Evolutionary conservation across 495 filamentous ascomycete species (phyloP).

Genomic region (Podospora conica): DNA sequence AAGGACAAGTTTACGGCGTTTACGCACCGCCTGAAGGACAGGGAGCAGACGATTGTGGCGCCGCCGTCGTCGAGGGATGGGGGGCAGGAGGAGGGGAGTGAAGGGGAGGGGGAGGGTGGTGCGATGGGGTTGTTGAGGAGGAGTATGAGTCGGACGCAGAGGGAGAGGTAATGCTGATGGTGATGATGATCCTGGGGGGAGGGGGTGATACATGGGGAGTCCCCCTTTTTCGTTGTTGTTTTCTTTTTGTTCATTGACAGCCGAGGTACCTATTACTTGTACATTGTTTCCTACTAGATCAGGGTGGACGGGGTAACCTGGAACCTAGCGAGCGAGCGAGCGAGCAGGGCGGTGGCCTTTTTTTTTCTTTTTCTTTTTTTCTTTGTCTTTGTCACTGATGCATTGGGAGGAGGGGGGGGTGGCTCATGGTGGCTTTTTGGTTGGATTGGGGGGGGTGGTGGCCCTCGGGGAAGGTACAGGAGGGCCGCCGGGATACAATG

Average conservation of each 20-base stretch:
- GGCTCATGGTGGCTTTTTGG: background rate
- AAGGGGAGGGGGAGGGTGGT: conserved; percentile 7
- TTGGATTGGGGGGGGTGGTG: background rate
- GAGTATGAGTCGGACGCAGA: conserved; percentile 14
- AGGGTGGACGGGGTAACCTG: background rate
- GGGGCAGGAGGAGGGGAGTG: conserved; percentile 2
- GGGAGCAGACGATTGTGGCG: conserved; percentile 20
- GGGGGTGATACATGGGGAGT: background rate
- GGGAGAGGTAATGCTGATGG: conserved; percentile 1
- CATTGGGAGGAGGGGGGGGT: background rate
- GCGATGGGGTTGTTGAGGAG: conserved; percentile 14
- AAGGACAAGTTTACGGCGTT: conserved; percentile 37
- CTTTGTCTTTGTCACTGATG: background rate
- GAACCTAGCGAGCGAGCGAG: background rate
- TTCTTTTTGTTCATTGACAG: conserved; percentile 1
- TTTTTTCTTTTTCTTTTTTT: background rate
- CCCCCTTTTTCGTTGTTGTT: background rate
- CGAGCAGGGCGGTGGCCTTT: background rate
- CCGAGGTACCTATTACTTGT: background rate
- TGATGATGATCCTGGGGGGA: background rate
- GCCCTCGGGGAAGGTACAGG: background rate
- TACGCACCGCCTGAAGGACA: conserved; percentile 31
- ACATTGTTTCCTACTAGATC: background rate
- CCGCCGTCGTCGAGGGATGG: background rate
- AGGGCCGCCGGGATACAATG: too few relatives aligned